Base-by-base conservation (phyloP, 2,329 filamentous ascomycete species). In the Leptographium procerum region DNA sequence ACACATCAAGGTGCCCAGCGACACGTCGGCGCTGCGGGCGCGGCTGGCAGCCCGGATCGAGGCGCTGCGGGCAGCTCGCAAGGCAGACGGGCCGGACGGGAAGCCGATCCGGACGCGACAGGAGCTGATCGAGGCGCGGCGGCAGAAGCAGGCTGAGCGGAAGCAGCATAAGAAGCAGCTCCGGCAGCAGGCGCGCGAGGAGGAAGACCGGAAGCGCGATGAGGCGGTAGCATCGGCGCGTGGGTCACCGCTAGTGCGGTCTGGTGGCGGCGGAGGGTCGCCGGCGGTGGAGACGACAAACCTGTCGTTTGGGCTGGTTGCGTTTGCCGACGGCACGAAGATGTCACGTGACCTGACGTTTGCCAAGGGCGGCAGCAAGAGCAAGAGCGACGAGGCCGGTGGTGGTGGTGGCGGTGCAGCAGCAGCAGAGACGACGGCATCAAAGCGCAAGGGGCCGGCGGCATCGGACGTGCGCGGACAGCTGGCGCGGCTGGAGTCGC, bases 281-380 rank as follows among this genome's bases (percentile, higher is more conserved):
- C 79, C 59, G 69, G 78, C 10, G 76, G 77, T 36, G 73, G 78
- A 55, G 40, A 64, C 70, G 4, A 86, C 84, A 67, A 88, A 86
- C 74, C 95, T 96, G 69, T 84, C 89, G 7, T 99, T 97, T 70
- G 91, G 91, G 34, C 86, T 89, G 40, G 85, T 99, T n/a, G 85
- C 89, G 13, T 99, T 97, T 69, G 83, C 83, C 5, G 92, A 97
- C 68, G 92, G 92, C 45, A 82, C 89, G 56, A 81, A 87, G 62
- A 78, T 95, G 54, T 89, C 92, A 55, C 82, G 89, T 61, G 84
- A 86, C 59, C 78, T 88, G 19, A 85, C 86, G 57, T 80, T 83
- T 61, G 82, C 81, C 50, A 72, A 71, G 65, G 61, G 66, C 11
- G 69, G 75, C 53, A 11, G 29, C 19, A 9, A 5, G 28, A 10